Percentiles rank a stretch among this genome's conserved stretches.
Conservation (phyloP, 352 stramenopile genomes). For the Phytophthora colocasiae region DNA sequence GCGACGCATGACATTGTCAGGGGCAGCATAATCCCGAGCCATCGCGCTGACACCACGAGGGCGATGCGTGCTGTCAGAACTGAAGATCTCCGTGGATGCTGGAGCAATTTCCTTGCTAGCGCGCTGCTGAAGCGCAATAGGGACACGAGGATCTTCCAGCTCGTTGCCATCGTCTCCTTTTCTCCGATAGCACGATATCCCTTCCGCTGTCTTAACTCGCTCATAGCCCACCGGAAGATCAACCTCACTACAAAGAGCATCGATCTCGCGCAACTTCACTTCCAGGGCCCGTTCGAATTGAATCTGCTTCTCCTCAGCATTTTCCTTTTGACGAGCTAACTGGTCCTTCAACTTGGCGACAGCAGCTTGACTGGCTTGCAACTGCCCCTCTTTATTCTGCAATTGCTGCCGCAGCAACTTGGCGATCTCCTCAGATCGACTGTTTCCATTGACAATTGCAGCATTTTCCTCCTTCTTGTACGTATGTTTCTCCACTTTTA, state of each 20-base stretch:
- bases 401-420: constrained; percentile 41
- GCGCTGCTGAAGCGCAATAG: constrained; percentile 32
- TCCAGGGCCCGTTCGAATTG: constrained; percentile 51
- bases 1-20: constrained; percentile 39
- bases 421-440: constrained; percentile 14
- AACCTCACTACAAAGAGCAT: constrained; percentile 59
- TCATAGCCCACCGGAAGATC: constrained; percentile 51
- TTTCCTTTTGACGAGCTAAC: constrained; percentile 55
- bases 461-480: constrained; percentile 15
- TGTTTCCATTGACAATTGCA: background rate
- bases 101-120: background rate
- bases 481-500: constrained; percentile 20
- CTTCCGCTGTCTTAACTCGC: constrained; percentile 54
- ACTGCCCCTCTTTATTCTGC: constrained; percentile 41
- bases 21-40: constrained; percentile 31
- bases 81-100: constrained; percentile 9
- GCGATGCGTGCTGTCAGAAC: constrained; percentile 21
- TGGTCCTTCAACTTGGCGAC: constrained; percentile 56
- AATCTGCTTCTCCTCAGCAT: constrained; percentile 45
- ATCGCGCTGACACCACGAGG: constrained; percentile 34
- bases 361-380: constrained; percentile 36
- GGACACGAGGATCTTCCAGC: constrained; percentile 68
- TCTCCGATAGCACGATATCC: constrained; percentile 56
- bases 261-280: constrained; percentile 67
- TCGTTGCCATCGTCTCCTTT: constrained; percentile 43